Evolutionary conservation across 192 early-diverging fungal species (phyloP).

Genomic region (Podila minutissima): DNA sequence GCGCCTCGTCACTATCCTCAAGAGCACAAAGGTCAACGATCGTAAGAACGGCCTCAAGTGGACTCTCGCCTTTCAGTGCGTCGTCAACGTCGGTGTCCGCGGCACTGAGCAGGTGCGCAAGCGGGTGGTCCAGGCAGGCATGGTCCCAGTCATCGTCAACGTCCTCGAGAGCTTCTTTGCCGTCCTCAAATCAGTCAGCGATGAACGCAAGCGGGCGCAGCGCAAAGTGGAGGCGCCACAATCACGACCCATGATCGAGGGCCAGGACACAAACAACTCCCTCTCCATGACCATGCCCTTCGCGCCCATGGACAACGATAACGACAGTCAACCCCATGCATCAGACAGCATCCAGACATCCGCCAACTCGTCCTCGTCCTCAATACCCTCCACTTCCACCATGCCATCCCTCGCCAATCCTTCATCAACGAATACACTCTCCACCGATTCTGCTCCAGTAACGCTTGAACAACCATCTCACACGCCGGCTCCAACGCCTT

Average conservation of each 20-base stretch:
- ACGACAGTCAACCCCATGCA: not conserved
- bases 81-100: slow-evolving; percentile 88
- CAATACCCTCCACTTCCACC: slow-evolving; percentile 12
- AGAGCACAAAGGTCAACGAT: slow-evolving; percentile 72
- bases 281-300: slow-evolving; percentile 14
- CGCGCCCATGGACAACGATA: slow-evolving; percentile 1
- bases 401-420: not conserved
- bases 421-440: slow-evolving; percentile 2
- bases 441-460: too few relatives aligned
- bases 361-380: slow-evolving; percentile 17
- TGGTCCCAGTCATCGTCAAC: slow-evolving; percentile 84
- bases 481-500: not conserved
- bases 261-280: slow-evolving; percentile 23
- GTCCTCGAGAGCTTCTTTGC: slow-evolving; percentile 75
- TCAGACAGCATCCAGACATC: not conserved
- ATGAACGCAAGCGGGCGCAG: slow-evolving; percentile 56
- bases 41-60: slow-evolving; percentile 81
- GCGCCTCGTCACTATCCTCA: slow-evolving; percentile 84
- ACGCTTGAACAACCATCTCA: too few relatives aligned
- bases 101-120: slow-evolving; percentile 83
- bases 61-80: slow-evolving; percentile 85
- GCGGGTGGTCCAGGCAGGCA: slow-evolving; percentile 86
- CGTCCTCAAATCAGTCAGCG: slow-evolving; percentile 61
- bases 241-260: slow-evolving; percentile 31
- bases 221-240: slow-evolving; percentile 36